Conservation (phyloP, 1,284 basidiomycete species). For the Pseudozyma tsukubaensis region DNA sequence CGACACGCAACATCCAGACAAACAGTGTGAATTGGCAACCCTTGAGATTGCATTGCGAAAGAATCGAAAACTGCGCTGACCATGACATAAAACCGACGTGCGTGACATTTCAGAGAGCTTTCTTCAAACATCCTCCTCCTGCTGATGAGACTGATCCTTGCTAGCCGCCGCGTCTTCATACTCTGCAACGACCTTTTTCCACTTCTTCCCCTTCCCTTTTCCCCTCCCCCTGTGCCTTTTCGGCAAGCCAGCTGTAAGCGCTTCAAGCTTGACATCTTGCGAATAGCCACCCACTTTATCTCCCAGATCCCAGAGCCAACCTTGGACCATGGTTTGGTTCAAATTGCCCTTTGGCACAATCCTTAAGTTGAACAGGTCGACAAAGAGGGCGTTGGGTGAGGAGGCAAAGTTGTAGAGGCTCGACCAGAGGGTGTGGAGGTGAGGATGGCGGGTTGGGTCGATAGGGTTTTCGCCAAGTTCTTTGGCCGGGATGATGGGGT, state of each 20-base stretch:
- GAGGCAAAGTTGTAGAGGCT: conserved; percentile 7
- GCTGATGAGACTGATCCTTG: too few relatives aligned
- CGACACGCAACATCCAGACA: too few relatives aligned
- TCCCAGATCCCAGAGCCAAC: conserved; percentile 24
- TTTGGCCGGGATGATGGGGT: conserved; percentile 24
- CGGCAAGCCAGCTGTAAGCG: conserved; percentile 15
- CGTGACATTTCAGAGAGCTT: too few relatives aligned
- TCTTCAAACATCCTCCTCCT: too few relatives aligned
- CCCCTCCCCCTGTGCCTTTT: not conserved
- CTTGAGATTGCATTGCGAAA: not conserved
- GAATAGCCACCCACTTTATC: conserved; percentile 24
- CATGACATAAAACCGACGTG: too few relatives aligned
- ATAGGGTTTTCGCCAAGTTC: conserved; percentile 45
- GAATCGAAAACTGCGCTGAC: not conserved
- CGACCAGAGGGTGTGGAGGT: conserved; percentile 19
- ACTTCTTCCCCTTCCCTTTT: not conserved
- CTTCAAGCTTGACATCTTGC: conserved; percentile 23
- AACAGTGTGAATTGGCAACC: too few relatives aligned
- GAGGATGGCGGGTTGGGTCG: conserved; percentile 19
- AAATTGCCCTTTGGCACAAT: conserved; percentile 15
- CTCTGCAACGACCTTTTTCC: not conserved
- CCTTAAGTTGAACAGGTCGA: conserved; percentile 18
- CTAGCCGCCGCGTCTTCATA: not conserved
- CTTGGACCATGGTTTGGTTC: conserved; percentile 22
- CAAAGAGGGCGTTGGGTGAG: conserved; percentile 15